These are phyloP conservation scores for Collybia sordida DNA, from an alignment of 768 basidiomycete genomes.

Conservation along the genomic window DNA sequence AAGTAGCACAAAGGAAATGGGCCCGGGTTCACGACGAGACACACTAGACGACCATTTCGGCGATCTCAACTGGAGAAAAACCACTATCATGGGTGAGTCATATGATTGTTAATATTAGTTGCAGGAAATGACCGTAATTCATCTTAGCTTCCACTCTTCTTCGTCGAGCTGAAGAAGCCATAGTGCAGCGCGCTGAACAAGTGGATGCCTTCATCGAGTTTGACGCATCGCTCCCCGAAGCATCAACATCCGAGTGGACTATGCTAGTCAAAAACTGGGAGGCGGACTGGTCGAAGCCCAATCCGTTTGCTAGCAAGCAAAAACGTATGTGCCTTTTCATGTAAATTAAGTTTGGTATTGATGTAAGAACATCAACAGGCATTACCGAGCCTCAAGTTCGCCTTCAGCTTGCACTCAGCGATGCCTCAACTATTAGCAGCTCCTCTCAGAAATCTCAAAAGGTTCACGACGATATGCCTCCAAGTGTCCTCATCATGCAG, in stretches of 20 bases:
- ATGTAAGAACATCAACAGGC: not conserved
- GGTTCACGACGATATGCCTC: constrained; percentile 9
- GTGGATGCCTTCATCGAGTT: constrained; percentile 11
- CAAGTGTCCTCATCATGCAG: constrained; percentile 21
- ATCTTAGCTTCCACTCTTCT: constrained; percentile 7
- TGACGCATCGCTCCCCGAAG: not conserved
- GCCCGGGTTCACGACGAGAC: constrained; percentile 20
- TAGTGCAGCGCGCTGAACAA: constrained; percentile 2
- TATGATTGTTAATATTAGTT: not conserved
- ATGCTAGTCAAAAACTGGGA: constrained; percentile 6
- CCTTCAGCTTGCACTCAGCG: constrained; percentile 10
- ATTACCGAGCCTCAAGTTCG: constrained; percentile 7
- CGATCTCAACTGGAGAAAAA: constrained; percentile 26
- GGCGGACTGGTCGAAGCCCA: constrained; percentile 1
- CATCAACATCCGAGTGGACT: constrained; percentile 2
- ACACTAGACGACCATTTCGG: constrained; percentile 22
- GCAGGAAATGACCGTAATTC: not conserved
- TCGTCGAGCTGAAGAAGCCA: constrained; percentile 11
- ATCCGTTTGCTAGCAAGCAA: constrained; percentile 7
- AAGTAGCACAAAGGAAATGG: constrained; percentile 23
- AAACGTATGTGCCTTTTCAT: not conserved
- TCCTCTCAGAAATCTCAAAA: not conserved
- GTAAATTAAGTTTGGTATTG: not conserved
- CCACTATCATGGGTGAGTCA: constrained; percentile 17
- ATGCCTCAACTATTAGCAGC: not conserved